phyloP scores from a whole-genome alignment of 352 stramenopile species.

The Pythium rhizo-oryzae region DNA sequence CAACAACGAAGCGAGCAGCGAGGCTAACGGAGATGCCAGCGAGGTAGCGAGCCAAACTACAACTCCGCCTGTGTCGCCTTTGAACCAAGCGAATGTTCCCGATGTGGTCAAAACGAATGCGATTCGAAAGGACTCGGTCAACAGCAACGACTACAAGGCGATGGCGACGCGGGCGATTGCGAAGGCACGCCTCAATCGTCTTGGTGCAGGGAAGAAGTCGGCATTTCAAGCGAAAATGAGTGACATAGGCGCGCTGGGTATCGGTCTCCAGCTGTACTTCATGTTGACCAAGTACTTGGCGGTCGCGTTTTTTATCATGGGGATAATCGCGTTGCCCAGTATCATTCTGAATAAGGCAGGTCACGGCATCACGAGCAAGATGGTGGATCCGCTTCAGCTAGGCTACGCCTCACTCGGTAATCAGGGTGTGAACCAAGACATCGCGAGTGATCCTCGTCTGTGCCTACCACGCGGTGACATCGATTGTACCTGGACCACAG shows the following conservation, averaged over 20 bases:
- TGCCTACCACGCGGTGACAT: constrained; percentile 62
- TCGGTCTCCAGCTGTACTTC: constrained; percentile 87
- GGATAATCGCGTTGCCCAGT: constrained; percentile 58
- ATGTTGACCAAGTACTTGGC: constrained; percentile 81
- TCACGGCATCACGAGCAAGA: constrained; percentile 63
- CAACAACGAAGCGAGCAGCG: background rate
- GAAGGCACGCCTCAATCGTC: constrained; percentile 50
- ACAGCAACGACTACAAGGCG: constrained; percentile 49
- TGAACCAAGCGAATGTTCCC: background rate
- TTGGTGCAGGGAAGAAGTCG: constrained; percentile 66
- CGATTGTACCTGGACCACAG: constrained; percentile 68
- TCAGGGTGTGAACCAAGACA: constrained; percentile 70
- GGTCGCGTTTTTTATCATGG: constrained; percentile 71
- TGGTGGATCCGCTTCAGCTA: constrained; percentile 70
- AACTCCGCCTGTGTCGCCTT: constrained; percentile 1
- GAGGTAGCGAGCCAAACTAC: constrained; percentile 3
- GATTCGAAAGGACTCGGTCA: constrained; percentile 25
- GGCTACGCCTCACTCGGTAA: constrained; percentile 80
- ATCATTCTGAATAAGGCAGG: constrained; percentile 72
- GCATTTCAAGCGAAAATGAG: constrained; percentile 62
- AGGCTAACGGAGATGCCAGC: background rate
- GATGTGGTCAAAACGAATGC: background rate
- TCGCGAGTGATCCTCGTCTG: constrained; percentile 37
- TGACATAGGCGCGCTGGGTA: constrained; percentile 78
- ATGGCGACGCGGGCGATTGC: constrained; percentile 58